A percentile compares a stretch with the other conserved stretches of the same genome.
These are phyloP conservation scores for Penicillium lagena DNA, from an alignment of 495 filamentous ascomycete genomes.

Conservation along the genomic window DNA sequence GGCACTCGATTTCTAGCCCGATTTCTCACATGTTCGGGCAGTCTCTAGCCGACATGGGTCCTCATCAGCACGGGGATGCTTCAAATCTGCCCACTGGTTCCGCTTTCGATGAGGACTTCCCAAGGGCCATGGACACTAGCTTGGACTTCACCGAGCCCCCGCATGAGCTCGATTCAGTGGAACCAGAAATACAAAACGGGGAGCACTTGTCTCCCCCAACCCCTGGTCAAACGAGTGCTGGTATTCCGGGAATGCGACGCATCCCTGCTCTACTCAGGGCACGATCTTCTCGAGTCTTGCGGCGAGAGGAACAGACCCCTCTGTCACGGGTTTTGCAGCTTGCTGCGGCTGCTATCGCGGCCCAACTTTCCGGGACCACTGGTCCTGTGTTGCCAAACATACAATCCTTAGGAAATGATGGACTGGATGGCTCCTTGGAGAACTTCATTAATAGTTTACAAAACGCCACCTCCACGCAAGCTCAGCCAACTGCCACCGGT, in stretches of 20 bases:
- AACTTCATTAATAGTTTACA: constrained; percentile 52
- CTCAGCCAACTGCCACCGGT: constrained; percentile 27
- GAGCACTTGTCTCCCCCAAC: constrained; percentile 18
- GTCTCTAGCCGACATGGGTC: constrained; percentile 14
- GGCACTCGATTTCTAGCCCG: constrained; percentile 37
- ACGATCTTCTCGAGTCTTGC: constrained; percentile 41
- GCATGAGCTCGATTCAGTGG: constrained; percentile 39
- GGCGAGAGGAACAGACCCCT: constrained; percentile 52
- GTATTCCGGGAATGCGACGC: constrained; percentile 24
- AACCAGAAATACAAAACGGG: constrained; percentile 20
- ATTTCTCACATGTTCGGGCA: constrained; percentile 43
- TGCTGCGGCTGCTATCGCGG: constrained; percentile 54
- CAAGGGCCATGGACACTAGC: constrained; percentile 34
- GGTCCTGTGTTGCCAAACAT: constrained; percentile 51
- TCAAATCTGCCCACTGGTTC: background rate
- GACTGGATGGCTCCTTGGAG: constrained; percentile 49
- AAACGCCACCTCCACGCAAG: constrained; percentile 41
- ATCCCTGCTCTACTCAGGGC: constrained; percentile 40
- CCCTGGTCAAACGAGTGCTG: constrained; percentile 17
- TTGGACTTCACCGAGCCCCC: constrained; percentile 33
- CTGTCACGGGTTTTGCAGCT: constrained; percentile 52
- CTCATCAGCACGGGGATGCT: constrained; percentile 2
- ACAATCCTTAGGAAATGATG: constrained; percentile 52
- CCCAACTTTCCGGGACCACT: constrained; percentile 50
- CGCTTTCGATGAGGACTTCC: constrained; percentile 5